These are phyloP conservation scores for Fraxinus dipetala DNA, from an alignment of 305 asterid genomes.

Conservation along the genomic window DNA sequence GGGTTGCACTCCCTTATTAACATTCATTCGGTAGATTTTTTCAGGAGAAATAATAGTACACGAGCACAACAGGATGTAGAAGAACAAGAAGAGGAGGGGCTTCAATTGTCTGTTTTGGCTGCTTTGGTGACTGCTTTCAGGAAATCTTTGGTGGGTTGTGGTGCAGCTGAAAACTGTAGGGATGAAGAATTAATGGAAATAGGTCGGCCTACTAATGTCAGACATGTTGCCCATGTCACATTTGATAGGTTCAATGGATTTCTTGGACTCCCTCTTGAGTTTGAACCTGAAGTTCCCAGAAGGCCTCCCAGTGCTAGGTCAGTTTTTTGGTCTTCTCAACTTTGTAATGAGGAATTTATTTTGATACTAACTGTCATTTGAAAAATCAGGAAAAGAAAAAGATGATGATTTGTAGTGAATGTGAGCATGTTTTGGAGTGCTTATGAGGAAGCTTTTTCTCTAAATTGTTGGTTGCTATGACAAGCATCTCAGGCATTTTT, in stretches of 20 bases:
- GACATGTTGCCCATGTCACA: constrained; percentile 95
- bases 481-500: background rate
- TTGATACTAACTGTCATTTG: background rate
- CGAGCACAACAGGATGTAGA: constrained; percentile 22
- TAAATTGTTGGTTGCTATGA: background rate
- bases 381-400: background rate
- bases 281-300: constrained; percentile 84
- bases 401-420: background rate
- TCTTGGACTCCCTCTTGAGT: constrained; percentile 89
- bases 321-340: background rate
- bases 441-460: background rate
- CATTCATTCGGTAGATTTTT: constrained; percentile 39
- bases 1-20: constrained; percentile 44
- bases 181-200: constrained; percentile 59
- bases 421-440: background rate
- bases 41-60: constrained; percentile 38
- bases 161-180: constrained; percentile 24
- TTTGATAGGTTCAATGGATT: constrained; percentile 87
- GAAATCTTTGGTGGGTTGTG: constrained; percentile 56
- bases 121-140: constrained; percentile 43
- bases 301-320: constrained; percentile 97
- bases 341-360: background rate
- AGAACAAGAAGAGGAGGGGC: constrained; percentile 26
- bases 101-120: constrained; percentile 46
- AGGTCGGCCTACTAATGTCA: constrained; percentile 77